Evolutionary conservation across 2,329 filamentous ascomycete genomes (phyloP), one percentile per base, ranked within the genome.

Genomic region (Sporothrix inflata): DNA sequence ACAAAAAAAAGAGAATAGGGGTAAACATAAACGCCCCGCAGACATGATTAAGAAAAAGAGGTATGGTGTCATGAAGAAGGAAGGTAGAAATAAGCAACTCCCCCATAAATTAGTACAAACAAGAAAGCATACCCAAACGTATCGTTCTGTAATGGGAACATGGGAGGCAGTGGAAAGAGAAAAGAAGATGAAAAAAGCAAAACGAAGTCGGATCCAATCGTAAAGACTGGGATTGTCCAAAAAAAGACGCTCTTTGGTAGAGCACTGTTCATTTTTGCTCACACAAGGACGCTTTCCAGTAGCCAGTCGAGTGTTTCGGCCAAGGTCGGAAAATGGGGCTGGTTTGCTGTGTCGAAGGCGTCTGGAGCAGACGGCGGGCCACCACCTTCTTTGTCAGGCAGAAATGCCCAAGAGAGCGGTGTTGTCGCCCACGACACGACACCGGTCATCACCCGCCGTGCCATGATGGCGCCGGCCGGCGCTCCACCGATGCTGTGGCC

Each of bases 291-390:
- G n/a, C 77, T 80, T 73, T 85, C 84, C 27, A 85, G 78, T 21
- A 86, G 74, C 61, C 82, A 76, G 76, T 87, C 85, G 55, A 85
- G 83, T n/a, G 85, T 42, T 70, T 86, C 82, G 1, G 79, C 76
- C 51, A 85, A 63, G 2, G 80, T 80, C 4, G 84, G 84, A 57
- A 81, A 73, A 53, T 27, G 27, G 9, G 24, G 3, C 21, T 67
- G 45, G 27, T 49, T 67, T 11, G 63, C 24, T 4, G 40, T 19
- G 40, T 53, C 24, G 61, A 51, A 34, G 49, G 61, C 67, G 69
- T 57, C 73, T 51, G 74, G 71, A 71, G 67, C 69, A 21, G 77
- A 38, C 12, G 34, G 60, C 21, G 38, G 76, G 8, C 40, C 40
- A 11, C 16, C 40, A 6, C 8, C 19, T 7, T 30, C 53, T 27